phyloP scores from a whole-genome alignment of 2,329 filamentous ascomycete genomes.

The Penicillium sp. region DNA sequence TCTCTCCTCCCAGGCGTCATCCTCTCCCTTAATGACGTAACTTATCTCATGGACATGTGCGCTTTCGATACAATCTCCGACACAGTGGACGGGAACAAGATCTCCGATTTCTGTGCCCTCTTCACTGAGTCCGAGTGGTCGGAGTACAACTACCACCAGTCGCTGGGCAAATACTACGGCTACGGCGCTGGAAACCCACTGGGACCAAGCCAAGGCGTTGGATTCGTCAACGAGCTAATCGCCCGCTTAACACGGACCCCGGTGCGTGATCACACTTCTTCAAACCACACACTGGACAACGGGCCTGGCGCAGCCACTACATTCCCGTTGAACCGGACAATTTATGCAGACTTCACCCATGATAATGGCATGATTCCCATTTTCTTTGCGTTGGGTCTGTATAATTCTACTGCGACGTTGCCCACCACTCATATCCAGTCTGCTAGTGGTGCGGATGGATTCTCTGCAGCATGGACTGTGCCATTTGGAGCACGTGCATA shows the following conservation, averaged over 20 bases:
- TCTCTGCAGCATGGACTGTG: slow-evolving; percentile 73
- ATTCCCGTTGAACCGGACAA: slow-evolving; percentile 66
- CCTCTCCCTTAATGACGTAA: slow-evolving; percentile 61
- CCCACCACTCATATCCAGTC: slow-evolving; percentile 51
- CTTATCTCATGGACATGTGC: slow-evolving; percentile 84
- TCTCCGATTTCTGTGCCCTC: slow-evolving; percentile 73
- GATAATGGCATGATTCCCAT: slow-evolving; percentile 83
- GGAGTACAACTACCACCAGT: slow-evolving; percentile 76
- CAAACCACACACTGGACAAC: slow-evolving; percentile 73
- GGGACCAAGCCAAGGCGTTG: slow-evolving; percentile 81
- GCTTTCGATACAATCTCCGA: slow-evolving; percentile 75
- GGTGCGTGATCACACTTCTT: slow-evolving; percentile 71
- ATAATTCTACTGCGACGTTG: slow-evolving; percentile 62
- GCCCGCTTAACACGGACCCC: slow-evolving; percentile 68
- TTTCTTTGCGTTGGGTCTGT: slow-evolving; percentile 74
- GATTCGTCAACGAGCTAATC: slow-evolving; percentile 84
- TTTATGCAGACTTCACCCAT: slow-evolving; percentile 91
- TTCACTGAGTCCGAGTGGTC: slow-evolving; percentile 74
- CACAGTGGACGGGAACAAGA: slow-evolving; percentile 48
- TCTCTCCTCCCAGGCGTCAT: slow-evolving; percentile 65
- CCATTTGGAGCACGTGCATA: slow-evolving; percentile 81
- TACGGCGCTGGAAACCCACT: slow-evolving; percentile 74
- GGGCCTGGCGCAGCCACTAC: slow-evolving; percentile 53
- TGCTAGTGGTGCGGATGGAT: slow-evolving; percentile 61
- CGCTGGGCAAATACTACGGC: slow-evolving; percentile 81